Percentiles rank a stretch among this genome's conserved stretches.
phyloP scores from a whole-genome alignment of 1,284 basidiomycete genomes.

The Malassezia equina region DNA sequence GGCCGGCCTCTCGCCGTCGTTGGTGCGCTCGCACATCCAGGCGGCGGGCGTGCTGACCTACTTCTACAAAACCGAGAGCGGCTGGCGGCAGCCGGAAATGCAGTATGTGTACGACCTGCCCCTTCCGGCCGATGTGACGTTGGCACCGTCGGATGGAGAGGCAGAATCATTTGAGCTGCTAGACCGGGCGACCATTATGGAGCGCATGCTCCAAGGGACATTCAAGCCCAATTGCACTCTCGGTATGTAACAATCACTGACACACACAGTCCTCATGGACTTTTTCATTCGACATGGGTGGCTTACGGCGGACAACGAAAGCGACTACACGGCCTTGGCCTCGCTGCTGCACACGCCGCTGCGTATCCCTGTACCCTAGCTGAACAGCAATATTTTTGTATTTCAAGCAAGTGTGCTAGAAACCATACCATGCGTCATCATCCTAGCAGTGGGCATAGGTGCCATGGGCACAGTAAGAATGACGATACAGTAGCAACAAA shows the following conservation, averaged over 20 bases:
- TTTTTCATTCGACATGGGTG: constrained; percentile 68
- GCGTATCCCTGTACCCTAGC: constrained; percentile 6
- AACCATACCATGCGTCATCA: constrained; percentile 8
- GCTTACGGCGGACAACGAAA: constrained; percentile 53
- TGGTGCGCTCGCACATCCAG: constrained; percentile 58
- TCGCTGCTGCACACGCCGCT: constrained; percentile 13
- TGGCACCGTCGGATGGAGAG: constrained; percentile 75
- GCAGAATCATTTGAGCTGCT: constrained; percentile 70
- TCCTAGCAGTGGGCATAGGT: constrained; percentile 4
- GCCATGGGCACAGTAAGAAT: constrained; percentile 3
- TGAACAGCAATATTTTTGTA: not conserved
- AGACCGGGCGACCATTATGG: constrained; percentile 30
- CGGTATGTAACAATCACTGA: constrained; percentile 17
- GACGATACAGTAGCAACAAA: constrained; percentile 3
- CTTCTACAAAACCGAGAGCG: constrained; percentile 55
- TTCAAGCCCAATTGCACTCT: constrained; percentile 81
- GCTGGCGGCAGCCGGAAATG: constrained; percentile 43
- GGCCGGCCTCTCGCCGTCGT: constrained; percentile 61
- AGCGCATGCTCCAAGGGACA: constrained; percentile 50
- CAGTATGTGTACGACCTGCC: constrained; percentile 39
- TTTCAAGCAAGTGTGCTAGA: not conserved
- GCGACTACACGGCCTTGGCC: constrained; percentile 1
- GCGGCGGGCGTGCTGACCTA: constrained; percentile 49
- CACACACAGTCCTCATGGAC: constrained; percentile 60
- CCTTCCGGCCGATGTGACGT: constrained; percentile 51